Evolutionary conservation across 495 filamentous ascomycete genomes (phyloP).

Genomic region (Penicillium roqueforti): DNA sequence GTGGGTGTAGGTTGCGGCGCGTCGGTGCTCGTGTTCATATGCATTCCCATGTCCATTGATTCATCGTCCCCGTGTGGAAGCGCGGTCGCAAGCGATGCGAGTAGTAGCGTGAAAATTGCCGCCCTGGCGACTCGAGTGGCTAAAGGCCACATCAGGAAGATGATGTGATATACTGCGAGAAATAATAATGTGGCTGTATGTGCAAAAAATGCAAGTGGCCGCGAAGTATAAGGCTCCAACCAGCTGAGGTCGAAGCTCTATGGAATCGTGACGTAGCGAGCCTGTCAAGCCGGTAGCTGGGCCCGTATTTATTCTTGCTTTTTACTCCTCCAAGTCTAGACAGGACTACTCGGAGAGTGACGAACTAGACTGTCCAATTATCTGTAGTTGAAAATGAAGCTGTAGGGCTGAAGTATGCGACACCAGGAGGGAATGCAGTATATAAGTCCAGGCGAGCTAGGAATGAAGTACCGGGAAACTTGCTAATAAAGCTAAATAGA

Average conservation of each 20-base stretch:
- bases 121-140: constrained; percentile 28
- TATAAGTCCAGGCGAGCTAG: constrained; percentile 12
- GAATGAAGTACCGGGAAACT: constrained; percentile 10
- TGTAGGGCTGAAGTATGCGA: constrained; percentile 28
- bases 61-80: constrained; percentile 38
- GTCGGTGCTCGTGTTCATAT: constrained; percentile 16
- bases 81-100: constrained; percentile 34
- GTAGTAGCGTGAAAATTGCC: constrained; percentile 18
- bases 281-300: constrained; percentile 4
- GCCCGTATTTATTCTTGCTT: constrained; percentile 4
- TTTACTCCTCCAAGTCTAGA: background rate
- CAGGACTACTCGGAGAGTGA: background rate
- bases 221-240: constrained; percentile 12
- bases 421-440: background rate
- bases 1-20: constrained; percentile 32
- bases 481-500: background rate
- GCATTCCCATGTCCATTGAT: constrained; percentile 35
- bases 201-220: background rate
- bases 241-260: constrained; percentile 18
- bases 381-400: background rate
- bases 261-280: constrained; percentile 31
- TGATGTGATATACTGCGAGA: background rate
- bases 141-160: constrained; percentile 23
- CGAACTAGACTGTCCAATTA: background rate
- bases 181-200: background rate